These are phyloP conservation scores for Raphanus sativus DNA, from an alignment of 345 rosid species.

Conservation along the genomic window DNA sequence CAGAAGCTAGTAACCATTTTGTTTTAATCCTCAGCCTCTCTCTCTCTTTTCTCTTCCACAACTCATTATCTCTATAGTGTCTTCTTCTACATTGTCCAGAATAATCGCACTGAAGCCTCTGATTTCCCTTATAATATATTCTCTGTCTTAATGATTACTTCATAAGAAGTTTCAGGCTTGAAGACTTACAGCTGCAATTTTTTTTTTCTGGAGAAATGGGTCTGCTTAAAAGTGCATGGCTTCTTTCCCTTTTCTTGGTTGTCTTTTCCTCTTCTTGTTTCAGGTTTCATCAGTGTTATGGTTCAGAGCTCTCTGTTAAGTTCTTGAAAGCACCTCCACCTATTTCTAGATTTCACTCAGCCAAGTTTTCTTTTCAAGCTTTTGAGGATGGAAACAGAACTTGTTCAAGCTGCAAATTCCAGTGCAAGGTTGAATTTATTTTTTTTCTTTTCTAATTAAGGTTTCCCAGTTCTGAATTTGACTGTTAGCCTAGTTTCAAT, in stretches of 20 bases:
- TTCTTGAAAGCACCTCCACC: constrained; percentile 64
- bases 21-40: constrained; percentile 35
- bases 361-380: constrained; percentile 70
- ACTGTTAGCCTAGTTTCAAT: neutral
- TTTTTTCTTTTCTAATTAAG: neutral
- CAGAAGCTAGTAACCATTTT: constrained; percentile 29
- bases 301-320: constrained; percentile 52
- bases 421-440: constrained; percentile 61
- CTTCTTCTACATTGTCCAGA: constrained; percentile 33
- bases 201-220: constrained; percentile 41
- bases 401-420: constrained; percentile 59
- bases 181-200: constrained; percentile 7
- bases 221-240: constrained; percentile 41
- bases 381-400: constrained; percentile 46
- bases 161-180: constrained; percentile 15
- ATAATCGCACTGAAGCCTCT: neutral
- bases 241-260: constrained; percentile 44
- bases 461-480: neutral
- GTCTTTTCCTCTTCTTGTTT: constrained; percentile 39
- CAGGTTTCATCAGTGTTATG: constrained; percentile 42
- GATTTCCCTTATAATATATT: neutral
- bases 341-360: constrained; percentile 55
- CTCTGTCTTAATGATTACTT: constrained; percentile 13
- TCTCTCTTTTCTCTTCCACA: constrained; percentile 11
- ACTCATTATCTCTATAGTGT: constrained; percentile 36